These are phyloP conservation scores for Paramecium primaurelia DNA, from an alignment of 73 alveolate genomes.

Conservation along the genomic window DNA sequence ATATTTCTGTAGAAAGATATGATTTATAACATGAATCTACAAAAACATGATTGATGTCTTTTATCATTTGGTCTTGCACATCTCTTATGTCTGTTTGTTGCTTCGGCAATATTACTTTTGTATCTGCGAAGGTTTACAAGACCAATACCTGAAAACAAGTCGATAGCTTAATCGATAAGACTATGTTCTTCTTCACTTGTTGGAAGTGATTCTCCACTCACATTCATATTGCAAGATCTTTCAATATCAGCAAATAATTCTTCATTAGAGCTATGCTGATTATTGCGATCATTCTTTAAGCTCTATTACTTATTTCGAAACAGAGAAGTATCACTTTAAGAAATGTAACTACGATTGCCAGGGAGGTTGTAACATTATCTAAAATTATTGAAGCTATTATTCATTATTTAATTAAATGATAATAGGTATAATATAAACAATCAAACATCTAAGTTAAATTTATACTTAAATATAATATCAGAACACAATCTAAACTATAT, in stretches of 20 bases:
- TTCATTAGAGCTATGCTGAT: constrained; percentile 32
- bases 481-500: not conserved
- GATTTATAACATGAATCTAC: not conserved
- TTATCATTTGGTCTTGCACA: not conserved
- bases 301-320: not conserved
- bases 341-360: not conserved
- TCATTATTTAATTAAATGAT: not conserved
- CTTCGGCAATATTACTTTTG: constrained; percentile 7
- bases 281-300: not conserved
- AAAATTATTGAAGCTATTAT: not conserved
- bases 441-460: not conserved
- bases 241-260: constrained; percentile 40
- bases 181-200: not conserved
- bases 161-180: not conserved
- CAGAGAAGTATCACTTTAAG: not conserved
- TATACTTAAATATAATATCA: not conserved
- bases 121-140: not conserved
- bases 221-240: not conserved
- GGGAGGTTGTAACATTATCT: not conserved
- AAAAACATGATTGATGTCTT: constrained; percentile 16
- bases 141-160: not conserved
- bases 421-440: not conserved
- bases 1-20: not conserved
- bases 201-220: not conserved
- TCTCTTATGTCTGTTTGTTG: not conserved